phyloP scores from a whole-genome alignment of 352 stramenopile species.

The Plasmopara muralis region DNA sequence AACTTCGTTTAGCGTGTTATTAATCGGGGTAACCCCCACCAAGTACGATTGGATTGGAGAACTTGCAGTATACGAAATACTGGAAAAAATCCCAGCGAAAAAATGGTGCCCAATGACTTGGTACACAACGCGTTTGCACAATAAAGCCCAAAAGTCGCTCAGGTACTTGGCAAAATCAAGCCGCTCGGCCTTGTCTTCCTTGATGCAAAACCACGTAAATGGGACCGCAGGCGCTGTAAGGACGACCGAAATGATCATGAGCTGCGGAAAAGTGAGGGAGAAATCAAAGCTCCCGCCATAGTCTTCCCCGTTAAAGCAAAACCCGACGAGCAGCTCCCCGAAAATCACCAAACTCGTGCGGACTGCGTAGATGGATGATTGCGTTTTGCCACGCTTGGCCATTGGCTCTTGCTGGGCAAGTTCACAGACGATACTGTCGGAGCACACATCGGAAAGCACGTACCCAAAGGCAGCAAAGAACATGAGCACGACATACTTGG shows the following conservation, averaged over 20 bases:
- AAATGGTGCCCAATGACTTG: slow-evolving; percentile 47
- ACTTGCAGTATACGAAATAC: slow-evolving; percentile 32
- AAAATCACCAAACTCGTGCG: slow-evolving; percentile 32
- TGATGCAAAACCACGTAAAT: slow-evolving; percentile 37
- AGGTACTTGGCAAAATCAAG: slow-evolving; percentile 32
- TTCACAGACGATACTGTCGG: slow-evolving; percentile 52
- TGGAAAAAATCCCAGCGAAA: slow-evolving; percentile 35
- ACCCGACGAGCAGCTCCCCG: slow-evolving; percentile 33
- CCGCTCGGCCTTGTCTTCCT: slow-evolving; percentile 27
- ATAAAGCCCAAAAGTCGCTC: slow-evolving; percentile 32
- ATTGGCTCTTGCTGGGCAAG: slow-evolving; percentile 48
- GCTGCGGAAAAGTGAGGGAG: slow-evolving; percentile 29
- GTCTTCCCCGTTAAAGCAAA: slow-evolving; percentile 48
- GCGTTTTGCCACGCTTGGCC: slow-evolving; percentile 43
- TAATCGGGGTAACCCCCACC: slow-evolving; percentile 32
- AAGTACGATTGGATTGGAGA: slow-evolving; percentile 30
- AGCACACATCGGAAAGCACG: slow-evolving; percentile 55
- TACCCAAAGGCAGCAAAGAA: slow-evolving; percentile 59
- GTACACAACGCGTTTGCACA: slow-evolving; percentile 42
- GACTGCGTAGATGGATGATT: slow-evolving; percentile 34
- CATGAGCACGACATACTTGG: slow-evolving; percentile 44
- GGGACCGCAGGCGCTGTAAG: slow-evolving; percentile 21
- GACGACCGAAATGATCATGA: slow-evolving; percentile 43
- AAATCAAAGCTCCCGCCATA: slow-evolving; percentile 47
- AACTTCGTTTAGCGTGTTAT: slow-evolving; percentile 33